A percentile compares a stretch with the other conserved stretches of the same genome.
phyloP scores from a whole-genome alignment of 768 basidiomycete species.

The Hypholoma sublateritium region DNA sequence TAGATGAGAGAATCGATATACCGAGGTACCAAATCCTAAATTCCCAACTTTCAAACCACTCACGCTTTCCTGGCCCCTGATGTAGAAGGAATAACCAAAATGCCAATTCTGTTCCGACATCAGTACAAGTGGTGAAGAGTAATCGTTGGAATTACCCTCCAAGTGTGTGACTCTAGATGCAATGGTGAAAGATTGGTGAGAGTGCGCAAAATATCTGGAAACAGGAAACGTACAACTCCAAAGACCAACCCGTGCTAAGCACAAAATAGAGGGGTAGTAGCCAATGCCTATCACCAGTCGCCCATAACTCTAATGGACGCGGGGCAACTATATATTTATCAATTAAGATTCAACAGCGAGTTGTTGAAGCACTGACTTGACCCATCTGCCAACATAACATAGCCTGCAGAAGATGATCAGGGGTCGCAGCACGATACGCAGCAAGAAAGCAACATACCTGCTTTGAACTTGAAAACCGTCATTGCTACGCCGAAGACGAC shows the following conservation, averaged over 20 bases:
- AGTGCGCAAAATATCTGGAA: neutral
- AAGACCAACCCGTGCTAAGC: constrained; percentile 71
- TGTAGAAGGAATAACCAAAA: constrained; percentile 86
- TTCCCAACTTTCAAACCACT: constrained; percentile 83
- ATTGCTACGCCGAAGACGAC: constrained; percentile 63
- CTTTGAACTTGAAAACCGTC: constrained; percentile 66
- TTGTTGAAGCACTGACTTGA: constrained; percentile 25
- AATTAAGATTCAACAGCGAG: constrained; percentile 2
- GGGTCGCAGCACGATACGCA: neutral
- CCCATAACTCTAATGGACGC: constrained; percentile 55
- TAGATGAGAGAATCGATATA: constrained; percentile 26
- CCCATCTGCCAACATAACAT: constrained; percentile 31
- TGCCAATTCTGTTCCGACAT: constrained; percentile 52
- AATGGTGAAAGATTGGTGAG: neutral
- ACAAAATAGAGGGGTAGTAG: constrained; percentile 71
- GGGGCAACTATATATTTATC: constrained; percentile 47
- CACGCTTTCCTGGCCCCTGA: constrained; percentile 66
- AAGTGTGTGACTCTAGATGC: constrained; percentile 68
- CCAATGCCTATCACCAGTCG: constrained; percentile 42
- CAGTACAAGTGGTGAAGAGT: neutral
- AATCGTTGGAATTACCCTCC: constrained; percentile 51
- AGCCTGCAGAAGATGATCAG: constrained; percentile 32
- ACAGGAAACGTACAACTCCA: constrained; percentile 62
- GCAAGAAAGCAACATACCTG: constrained; percentile 46
- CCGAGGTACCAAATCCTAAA: constrained; percentile 72